Base-by-base conservation (phyloP, 495 filamentous ascomycete genomes). In the Chaetomium fimeti region DNA sequence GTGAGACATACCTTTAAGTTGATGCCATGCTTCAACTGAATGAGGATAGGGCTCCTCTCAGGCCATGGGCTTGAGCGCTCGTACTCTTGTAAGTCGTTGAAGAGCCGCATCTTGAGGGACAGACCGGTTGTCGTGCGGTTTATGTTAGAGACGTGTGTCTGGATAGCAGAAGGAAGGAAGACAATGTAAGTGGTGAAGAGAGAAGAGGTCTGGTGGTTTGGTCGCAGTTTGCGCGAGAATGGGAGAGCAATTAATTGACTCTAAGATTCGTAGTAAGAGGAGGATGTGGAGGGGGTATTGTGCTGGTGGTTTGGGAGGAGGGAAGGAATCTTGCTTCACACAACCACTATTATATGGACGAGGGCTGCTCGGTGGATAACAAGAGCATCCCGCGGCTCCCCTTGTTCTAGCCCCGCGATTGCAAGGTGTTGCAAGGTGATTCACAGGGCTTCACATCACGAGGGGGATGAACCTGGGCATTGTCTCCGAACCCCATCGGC, bases 21-120 rank as follows among this genome's bases (percentile, higher is more conserved):
- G 28, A 66, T n/a, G 57, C 57, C 59, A 3, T 58, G 36, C 58
- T 62, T 57, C 12, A 66, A 28, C 40, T 57, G 48, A 25, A 66
- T 52, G 22, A 1, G 20, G 29, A 66, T 45, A 9, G 8, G 57
- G 29, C 36, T 58, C 32, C 25, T 42, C 29, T 57, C 64, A 1
- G 59, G 52, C 48, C 45, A 57, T 2, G 64, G 53, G 36, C 51
- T 54, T 1, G 45, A 22, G 42, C 45, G 52, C 20, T 20, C 28
- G 28, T 58, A 62, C 40, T 62, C 51, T 3, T 22, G 28, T 5
- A 61, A 16, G 1, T 40, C 40, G 0, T 61, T 4, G 12, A 49
- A 25, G 15, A 57, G 42, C 6, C 5, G 15, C 57, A 61, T 61
- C 8, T 36, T 36, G 32, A 36, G 12, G 32, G 8, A 36, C 1